phyloP scores from a whole-genome alignment of 306 rosid species.

The Arachis stenosperma region DNA sequence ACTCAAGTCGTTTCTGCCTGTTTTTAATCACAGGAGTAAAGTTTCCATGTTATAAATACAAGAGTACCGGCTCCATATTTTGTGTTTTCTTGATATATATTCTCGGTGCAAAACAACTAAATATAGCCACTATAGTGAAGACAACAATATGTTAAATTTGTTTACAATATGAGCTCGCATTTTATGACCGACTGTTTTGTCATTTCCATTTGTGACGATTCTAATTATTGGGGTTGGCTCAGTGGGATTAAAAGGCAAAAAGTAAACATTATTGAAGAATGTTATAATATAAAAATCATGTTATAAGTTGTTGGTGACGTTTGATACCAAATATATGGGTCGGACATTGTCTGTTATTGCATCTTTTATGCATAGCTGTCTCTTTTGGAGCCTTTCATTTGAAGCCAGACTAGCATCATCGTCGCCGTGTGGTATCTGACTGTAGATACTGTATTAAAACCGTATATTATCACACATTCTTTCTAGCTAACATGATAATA shows the following conservation, averaged over 20 bases:
- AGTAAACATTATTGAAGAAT: neutral
- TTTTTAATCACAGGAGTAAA: too few species aligned
- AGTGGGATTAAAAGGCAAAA: constrained; percentile 3
- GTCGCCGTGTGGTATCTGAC: neutral
- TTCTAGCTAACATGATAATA: neutral
- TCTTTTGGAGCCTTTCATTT: neutral
- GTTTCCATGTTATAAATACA: too few species aligned
- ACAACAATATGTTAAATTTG: neutral
- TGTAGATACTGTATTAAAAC: neutral
- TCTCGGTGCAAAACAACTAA: too few species aligned
- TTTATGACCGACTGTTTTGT: neutral
- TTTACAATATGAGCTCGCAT: neutral
- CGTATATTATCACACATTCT: neutral
- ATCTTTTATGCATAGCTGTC: neutral
- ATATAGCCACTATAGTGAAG: too few species aligned
- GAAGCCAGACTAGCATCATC: neutral
- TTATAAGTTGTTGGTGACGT: neutral
- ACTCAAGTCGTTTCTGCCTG: too few species aligned
- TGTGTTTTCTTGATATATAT: too few species aligned
- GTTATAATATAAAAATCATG: neutral
- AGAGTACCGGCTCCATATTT: too few species aligned
- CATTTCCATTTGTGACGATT: neutral
- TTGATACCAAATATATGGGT: constrained; percentile 3
- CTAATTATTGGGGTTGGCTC: neutral
- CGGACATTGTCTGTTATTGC: constrained; percentile 26